Base-by-base conservation (phyloP, 1,139 yeast genomes). In the Hyphopichia fennica region DNA sequence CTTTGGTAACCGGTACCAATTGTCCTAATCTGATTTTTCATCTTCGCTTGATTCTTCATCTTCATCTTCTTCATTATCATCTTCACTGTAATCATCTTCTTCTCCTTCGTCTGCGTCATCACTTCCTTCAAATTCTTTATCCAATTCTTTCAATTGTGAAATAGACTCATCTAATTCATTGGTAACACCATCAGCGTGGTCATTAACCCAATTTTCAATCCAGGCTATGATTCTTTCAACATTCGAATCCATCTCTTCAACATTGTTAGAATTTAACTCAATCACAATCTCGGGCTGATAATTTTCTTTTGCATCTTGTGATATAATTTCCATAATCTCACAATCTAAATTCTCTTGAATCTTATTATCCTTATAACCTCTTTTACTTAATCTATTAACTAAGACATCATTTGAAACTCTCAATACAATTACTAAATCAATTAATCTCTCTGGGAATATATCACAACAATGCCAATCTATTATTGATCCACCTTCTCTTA, bases 391-490 rank as follows among this genome's bases (percentile, higher is more conserved):
- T 52, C 99, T 73, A 46, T 89, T 96, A 60, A 77, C 86, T 33
- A 95, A 75, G 1, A 73, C 61, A 5, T 82, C 69, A 54, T 87
- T 89, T 52, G 87, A 86, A 23, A 96, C 83, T 50, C 95, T 73
- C 41, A 93, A 73, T 1, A 95, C 99, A 34, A 90, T 87, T 8
- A 93, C 98, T 46, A 93, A 74, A 61, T 93, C 99, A 39, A 95
- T 87, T 58, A 90, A 77, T 51, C 96, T 72, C 60, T 90, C 97
- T 0, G 99, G 99, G 58, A 93, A 93, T 17, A 89, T 78, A 55
- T 93, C 99, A 64, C 96, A 90, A 40, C 93, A 93, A 61, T 93
- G 99, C 99, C 99, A 95, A 65, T 93, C 99, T 18, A 93, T 75
- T 19, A 93, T 71, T 22, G 78, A 72, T 1, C 96, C 96, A n/a